Conservation (phyloP, 495 filamentous ascomycete species). For the Articulospora tetracladia region DNA sequence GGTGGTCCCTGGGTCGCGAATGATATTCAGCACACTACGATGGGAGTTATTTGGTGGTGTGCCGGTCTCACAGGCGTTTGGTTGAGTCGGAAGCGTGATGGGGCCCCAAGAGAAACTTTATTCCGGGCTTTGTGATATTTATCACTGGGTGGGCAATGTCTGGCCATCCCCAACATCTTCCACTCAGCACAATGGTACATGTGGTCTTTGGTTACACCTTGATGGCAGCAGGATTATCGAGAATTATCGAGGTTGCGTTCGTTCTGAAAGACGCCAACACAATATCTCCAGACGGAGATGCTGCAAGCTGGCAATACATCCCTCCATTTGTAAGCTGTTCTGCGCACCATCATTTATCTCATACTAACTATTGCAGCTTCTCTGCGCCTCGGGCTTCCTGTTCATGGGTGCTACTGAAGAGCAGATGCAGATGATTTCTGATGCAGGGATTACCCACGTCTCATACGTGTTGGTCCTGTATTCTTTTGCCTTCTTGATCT, state of each 20-base stretch:
- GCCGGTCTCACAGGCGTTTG: conserved; percentile 90
- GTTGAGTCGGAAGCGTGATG: conserved; percentile 78
- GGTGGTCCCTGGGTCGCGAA: conserved; percentile 86
- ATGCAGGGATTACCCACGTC: conserved; percentile 77
- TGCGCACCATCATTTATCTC: neutral
- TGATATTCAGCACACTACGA: conserved; percentile 93
- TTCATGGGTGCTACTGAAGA: conserved; percentile 98
- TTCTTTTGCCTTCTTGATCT: conserved; percentile 84
- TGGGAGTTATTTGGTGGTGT: conserved; percentile 97
- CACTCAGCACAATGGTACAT: conserved; percentile 86
- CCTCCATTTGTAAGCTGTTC: conserved; percentile 74
- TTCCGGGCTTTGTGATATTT: conserved; percentile 85
- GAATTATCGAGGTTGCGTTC: conserved; percentile 91
- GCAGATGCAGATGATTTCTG: conserved; percentile 75
- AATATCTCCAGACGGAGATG: conserved; percentile 52
- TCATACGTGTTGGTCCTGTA: conserved; percentile 89
- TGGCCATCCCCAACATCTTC: conserved; percentile 75
- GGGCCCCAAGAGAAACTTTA: conserved; percentile 84
- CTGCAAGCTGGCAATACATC: conserved; percentile 89
- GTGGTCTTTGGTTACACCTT: conserved; percentile 91
- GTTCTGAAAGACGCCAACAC: conserved; percentile 68
- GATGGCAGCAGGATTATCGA: conserved; percentile 80
- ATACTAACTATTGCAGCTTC: conserved; percentile 52
- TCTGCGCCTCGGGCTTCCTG: conserved; percentile 90
- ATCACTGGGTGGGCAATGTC: conserved; percentile 96